These are phyloP conservation scores for Wallacemonas sp. DNA, from an alignment of 208 protist genomes.

Conservation along the genomic window DNA sequence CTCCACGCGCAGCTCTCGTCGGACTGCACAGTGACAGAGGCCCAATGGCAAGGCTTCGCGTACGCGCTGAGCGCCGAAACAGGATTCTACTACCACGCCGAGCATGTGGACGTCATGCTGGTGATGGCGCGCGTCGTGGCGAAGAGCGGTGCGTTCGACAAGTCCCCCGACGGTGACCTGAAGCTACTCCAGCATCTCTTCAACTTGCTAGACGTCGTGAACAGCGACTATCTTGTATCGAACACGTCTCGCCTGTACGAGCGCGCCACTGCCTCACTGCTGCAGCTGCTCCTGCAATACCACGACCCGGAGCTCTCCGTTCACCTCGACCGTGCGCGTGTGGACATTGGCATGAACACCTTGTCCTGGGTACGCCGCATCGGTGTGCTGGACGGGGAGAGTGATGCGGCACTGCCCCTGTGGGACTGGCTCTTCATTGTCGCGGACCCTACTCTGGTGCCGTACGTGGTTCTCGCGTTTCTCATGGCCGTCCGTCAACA, in stretches of 20 bases:
- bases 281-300: slow-evolving; percentile 91
- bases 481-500: slow-evolving; percentile 54
- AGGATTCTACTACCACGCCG: slow-evolving; percentile 39
- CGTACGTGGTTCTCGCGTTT: slow-evolving; percentile 70
- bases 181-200: slow-evolving; percentile 10
- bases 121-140: slow-evolving; percentile 39
- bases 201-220: slow-evolving; percentile 25
- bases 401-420: slow-evolving; percentile 38
- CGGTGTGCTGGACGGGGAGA: slow-evolving; percentile 42
- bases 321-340: slow-evolving; percentile 76
- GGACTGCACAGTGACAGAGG: slow-evolving; percentile 20
- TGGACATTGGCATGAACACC: slow-evolving; percentile 54
- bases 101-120: slow-evolving; percentile 38
- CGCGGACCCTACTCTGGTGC: slow-evolving; percentile 60
- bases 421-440: slow-evolving; percentile 82
- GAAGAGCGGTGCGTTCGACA: slow-evolving; percentile 14
- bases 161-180: not conserved
- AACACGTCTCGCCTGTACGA: slow-evolving; percentile 43
- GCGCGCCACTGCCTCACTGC: slow-evolving; percentile 21
- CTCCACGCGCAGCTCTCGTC: slow-evolving; percentile 14
- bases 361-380: slow-evolving; percentile 56
- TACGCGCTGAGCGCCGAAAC: slow-evolving; percentile 35
- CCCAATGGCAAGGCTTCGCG: slow-evolving; percentile 30
- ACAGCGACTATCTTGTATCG: slow-evolving; percentile 41
- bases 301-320: slow-evolving; percentile 78